Base-by-base conservation (phyloP, 257 asterid genomes). In the Leonotis leonurus region DNA sequence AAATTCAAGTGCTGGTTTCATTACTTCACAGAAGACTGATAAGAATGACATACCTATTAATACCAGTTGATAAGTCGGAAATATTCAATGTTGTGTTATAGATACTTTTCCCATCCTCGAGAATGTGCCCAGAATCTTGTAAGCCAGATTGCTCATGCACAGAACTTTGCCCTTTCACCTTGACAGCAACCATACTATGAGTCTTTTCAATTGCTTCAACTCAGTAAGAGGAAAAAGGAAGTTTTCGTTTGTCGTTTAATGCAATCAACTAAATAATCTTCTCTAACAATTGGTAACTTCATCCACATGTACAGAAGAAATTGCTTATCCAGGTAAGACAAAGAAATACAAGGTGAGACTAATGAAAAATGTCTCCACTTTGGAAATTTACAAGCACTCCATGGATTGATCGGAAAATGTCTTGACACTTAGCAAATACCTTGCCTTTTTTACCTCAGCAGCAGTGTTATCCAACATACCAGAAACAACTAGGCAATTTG, bases 41-140 rank as follows among this genome's bases (percentile, higher is more conserved):
- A 41, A 54, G 53, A 61, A 61, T 35, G 25, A 39, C 44, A 66
- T 77, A 91, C 99, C 97, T 89, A 72, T 93, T 93, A 59, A 84
- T 40, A 60, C 99, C 99, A 14, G 95, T 87, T 51, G 95, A 79
- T 63, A 93, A 84, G 72, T 89, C 97, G 26, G 99, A 93, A 85
- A 89, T 76, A 76, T 79, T 93, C 76, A 93, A 70, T 27, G 96
- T 93, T 24, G 99, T 87, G 65, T 89, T 93, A 56, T 93, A 93
- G 41, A 93, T 87, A 75, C 87, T 81, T 57, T 78, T 93, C 70
- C 80, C 86, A 46, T 83, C 97, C 82, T 77, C 95, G 45, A 93
- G 96, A 72, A 89, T 85, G 82, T 93, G 97, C 6, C 97, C 99
- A 57, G 86, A 79, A 80, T 87, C 97, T 79, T 89, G 89, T 71